Evolutionary conservation across 257 asterid genomes (phyloP), one percentile per base, ranked within the genome.

Genomic region (Rehmannia glutinosa): DNA sequence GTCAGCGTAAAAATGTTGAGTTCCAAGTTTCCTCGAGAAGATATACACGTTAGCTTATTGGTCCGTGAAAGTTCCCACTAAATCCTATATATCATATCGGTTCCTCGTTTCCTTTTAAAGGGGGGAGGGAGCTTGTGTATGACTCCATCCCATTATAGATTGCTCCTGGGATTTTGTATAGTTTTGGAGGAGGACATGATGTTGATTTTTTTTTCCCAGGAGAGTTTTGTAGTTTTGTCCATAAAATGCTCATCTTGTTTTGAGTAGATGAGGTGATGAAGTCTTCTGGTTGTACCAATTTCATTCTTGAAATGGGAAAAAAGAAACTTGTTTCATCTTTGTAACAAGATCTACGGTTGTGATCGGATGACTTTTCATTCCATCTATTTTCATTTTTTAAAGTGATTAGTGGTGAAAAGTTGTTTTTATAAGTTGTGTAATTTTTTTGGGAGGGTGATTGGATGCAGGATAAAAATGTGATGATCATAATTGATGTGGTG

Each of bases 161-260:
- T 51, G 69, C 39, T 75, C 66, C 66, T 23, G 77, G 78, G 78
- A 61, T 59, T 56, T 59, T 81, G 87, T 80, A 81, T 76, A 81
- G 89, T 65, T 52, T 63, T 2, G 80, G 70, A 59, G 67, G 17
- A 68, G 27, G 49, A 42, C 17, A 38, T 52, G 19, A 45, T 59
- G 45, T 19, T 50, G 62, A 75, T 73, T 64, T 15, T 51, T 78
- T 61, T 41, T 69, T 49, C 32, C 62, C 15, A 13, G 56, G 52
- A 54, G 66, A 59, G 58, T 75, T 73, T 72, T 72, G 77, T 70
- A 60, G 68, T 20, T 35, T 33, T 50, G 38, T 72, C 38, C 45
- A 43, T 11, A 28, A 28, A 30, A 17, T 13, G 27, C 7, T 46
- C 9, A 2, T 45, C 35, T 32, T 19, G 70, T 16, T 62, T 35